A percentile compares a stretch with the other conserved stretches of the same genome.
Conservation (phyloP, 2,329 filamentous ascomycete species). For the Penicillium sp. region DNA sequence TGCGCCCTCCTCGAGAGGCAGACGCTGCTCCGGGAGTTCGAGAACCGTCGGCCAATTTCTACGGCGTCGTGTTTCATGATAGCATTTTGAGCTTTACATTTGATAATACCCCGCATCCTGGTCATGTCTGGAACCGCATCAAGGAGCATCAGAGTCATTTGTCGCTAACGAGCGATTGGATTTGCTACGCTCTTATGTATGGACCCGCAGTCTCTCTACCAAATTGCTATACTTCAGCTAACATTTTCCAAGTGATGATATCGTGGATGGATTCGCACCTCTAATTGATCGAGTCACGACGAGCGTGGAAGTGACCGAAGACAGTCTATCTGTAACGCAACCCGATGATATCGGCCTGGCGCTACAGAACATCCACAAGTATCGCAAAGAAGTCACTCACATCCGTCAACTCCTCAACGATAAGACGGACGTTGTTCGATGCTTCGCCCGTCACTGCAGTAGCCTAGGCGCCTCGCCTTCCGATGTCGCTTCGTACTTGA, state of each 20-base stretch:
- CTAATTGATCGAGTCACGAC: conserved; percentile 80
- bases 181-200: conserved; percentile 94
- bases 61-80: conserved; percentile 91
- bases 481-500: conserved; percentile 90
- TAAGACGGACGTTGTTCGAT: conserved; percentile 92
- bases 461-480: conserved; percentile 87
- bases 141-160: conserved; percentile 88
- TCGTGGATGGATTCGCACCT: conserved; percentile 90
- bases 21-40: conserved; percentile 75
- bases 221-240: not conserved
- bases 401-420: conserved; percentile 87
- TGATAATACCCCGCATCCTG: conserved; percentile 77
- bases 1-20: conserved; percentile 82
- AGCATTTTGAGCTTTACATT: conserved; percentile 92
- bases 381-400: conserved; percentile 88
- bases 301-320: conserved; percentile 87
- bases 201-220: conserved; percentile 34
- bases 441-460: conserved; percentile 96
- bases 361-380: conserved; percentile 80
- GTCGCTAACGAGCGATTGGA: conserved; percentile 90
- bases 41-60: conserved; percentile 88
- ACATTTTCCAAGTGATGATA: conserved; percentile 70
- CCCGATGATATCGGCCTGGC: conserved; percentile 84
- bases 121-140: conserved; percentile 87
- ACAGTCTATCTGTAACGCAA: conserved; percentile 86